phyloP scores from a whole-genome alignment of 2,329 filamentous ascomycete genomes.

The Claviceps sp. region DNA sequence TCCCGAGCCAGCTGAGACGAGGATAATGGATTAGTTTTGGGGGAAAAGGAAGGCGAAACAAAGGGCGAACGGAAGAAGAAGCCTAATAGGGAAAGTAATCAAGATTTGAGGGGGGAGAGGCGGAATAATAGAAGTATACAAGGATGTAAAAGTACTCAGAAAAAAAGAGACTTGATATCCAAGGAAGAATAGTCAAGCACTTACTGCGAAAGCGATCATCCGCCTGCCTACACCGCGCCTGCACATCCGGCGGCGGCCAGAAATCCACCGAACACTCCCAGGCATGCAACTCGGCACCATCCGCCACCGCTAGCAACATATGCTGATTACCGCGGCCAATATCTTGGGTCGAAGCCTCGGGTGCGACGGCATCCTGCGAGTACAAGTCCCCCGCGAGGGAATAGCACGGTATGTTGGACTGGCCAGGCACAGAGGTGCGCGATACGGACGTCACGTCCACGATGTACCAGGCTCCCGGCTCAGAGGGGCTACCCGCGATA shows the following conservation, averaged over 20 bases:
- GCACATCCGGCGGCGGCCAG: conserved; percentile 5
- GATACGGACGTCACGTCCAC: conserved; percentile 7
- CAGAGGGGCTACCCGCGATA: conserved; percentile 7
- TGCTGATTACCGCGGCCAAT: not conserved
- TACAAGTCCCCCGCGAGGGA: conserved; percentile 11
- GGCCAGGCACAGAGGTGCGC: conserved; percentile 3
- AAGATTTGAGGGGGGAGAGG: too few relatives aligned
- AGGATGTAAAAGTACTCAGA: not conserved
- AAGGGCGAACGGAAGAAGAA: not conserved
- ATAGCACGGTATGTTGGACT: conserved; percentile 8
- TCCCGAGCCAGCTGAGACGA: conserved; percentile 6
- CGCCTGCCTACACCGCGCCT: conserved; percentile 7
- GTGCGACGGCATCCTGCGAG: not conserved
- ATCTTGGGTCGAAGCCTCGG: not conserved
- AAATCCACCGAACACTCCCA: conserved; percentile 11
- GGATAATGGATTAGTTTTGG: not conserved
- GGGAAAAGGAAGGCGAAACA: not conserved
- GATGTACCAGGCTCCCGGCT: conserved; percentile 5
- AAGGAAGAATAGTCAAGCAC: not conserved
- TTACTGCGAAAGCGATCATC: conserved; percentile 8
- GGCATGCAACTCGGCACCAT: conserved; percentile 5
- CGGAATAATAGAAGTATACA: not conserved
- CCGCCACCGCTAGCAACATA: conserved; percentile 10
- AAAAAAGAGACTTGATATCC: not conserved
- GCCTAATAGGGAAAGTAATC: too few relatives aligned